Conservation (phyloP, 2,329 filamentous ascomycete species). For the Phaeosphaeria sp. region DNA sequence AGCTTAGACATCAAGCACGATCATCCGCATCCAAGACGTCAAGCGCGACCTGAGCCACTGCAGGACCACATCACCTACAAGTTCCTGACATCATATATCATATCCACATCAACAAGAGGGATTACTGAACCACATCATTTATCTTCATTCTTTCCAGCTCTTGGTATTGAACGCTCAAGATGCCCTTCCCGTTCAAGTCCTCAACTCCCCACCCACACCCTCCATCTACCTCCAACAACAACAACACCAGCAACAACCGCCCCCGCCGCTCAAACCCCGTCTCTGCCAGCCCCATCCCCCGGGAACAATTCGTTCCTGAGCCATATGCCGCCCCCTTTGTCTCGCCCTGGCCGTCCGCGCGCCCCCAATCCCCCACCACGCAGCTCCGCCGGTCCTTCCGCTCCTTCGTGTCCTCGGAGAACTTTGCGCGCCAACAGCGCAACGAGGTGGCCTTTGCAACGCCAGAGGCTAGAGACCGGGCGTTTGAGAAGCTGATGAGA, state of each 20-base stretch:
- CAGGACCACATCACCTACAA: too few species aligned
- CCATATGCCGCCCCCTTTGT: not conserved
- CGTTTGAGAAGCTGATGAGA: constrained; percentile 2
- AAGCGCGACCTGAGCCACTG: too few species aligned
- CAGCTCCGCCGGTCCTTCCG: not conserved
- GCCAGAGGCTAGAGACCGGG: not conserved
- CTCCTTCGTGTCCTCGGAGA: not conserved
- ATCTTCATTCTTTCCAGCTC: too few species aligned
- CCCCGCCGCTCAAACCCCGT: too few species aligned
- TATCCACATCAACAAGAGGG: too few species aligned
- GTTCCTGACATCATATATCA: too few species aligned
- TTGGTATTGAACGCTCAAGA: too few species aligned
- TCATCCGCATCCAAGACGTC: too few species aligned
- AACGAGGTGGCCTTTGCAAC: constrained; percentile 1
- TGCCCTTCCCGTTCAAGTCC: not conserved
- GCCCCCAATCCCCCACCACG: not conserved
- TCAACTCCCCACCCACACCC: not conserved
- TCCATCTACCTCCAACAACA: not conserved
- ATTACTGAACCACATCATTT: too few species aligned
- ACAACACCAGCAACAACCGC: not conserved
- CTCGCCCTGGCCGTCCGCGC: not conserved
- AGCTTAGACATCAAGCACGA: not conserved
- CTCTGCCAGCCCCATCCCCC: too few species aligned
- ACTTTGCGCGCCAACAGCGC: not conserved
- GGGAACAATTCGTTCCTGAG: too few species aligned